Base-by-base conservation (phyloP, 441 rosid species). In the Brassica hybrid region DNA sequence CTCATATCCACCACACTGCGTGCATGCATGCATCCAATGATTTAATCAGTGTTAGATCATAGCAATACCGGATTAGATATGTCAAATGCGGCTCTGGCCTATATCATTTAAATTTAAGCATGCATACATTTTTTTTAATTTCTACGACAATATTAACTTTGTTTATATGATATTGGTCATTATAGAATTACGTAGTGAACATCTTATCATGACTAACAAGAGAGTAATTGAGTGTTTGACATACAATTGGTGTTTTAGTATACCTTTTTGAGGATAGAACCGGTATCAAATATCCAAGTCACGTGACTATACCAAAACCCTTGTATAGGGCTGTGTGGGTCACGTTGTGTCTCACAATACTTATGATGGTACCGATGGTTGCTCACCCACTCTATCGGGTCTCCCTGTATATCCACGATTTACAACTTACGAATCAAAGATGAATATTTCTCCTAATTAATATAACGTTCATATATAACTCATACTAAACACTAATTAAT, bases 1-100 rank as follows among this genome's bases (percentile, higher is more conserved):
- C 61, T 57, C 61, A 6, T 57, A 1, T 23, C 63, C 63, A 59
- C 63, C 63, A 59, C 32, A 59, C 34, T 58, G 62, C 58, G n/a
- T 50, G 19, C 8, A 59, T 59, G 43, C 43, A 36, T 50, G 57
- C 59, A 54, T 54, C 19, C 58, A 52, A 52, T 52, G 10, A 52
- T 52, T 52, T 14, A 16, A 3, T 52, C 58, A 52, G 19, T 16
- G 57, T 50, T 50, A 50, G 9, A 17, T 14, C 57, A 43, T 1
- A 12, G 5, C 3, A 0, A 36, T 36, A 36, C 63, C 30, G 38
- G 6, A 34, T 7, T 34, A 34, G 43, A 34, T 34, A 34, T 34
- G 38, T 7, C 8, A 34, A 34, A 34, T 34, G 38, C 8, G 38
- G 8, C 38, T 34, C 38, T 34, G 8, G 2, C 38, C 38, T 34